Evolutionary conservation across 2,329 filamentous ascomycete species (phyloP).

Genomic region (Neonectria neomacrospora): DNA sequence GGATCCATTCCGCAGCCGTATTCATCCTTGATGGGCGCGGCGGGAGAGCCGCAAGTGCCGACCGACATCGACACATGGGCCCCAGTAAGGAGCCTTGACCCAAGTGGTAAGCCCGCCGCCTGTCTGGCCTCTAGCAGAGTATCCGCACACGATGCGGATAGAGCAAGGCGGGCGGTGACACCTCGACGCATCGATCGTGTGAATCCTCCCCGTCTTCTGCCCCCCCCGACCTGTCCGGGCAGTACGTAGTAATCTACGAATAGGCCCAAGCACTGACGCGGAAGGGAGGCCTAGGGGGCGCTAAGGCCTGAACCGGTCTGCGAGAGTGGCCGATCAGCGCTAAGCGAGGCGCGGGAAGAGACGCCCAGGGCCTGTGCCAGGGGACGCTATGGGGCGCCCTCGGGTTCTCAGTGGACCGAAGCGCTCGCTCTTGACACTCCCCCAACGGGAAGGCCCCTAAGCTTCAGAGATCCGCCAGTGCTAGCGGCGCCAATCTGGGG

Average conservation of each 20-base stretch:
- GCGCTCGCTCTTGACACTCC: neutral
- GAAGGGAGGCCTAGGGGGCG: constrained; percentile 32
- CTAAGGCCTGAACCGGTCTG: constrained; percentile 34
- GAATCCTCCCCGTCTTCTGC: neutral
- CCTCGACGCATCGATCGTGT: constrained; percentile 3
- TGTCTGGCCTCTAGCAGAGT: neutral
- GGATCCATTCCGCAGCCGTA: constrained; percentile 12
- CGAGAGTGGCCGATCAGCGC: constrained; percentile 44
- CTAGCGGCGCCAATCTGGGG: constrained; percentile 48
- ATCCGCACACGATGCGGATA: neutral
- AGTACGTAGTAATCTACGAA: no score
- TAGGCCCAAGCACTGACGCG: constrained; percentile 23
- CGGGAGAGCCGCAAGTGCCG: constrained; percentile 20
- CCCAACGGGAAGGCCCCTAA: constrained; percentile 42
- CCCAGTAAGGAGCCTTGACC: constrained; percentile 11
- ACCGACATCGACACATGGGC: constrained; percentile 10
- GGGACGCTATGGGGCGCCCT: neutral
- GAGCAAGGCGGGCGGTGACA: constrained; percentile 2
- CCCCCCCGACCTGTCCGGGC: neutral
- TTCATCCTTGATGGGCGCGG: constrained; percentile 8
- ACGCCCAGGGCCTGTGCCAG: constrained; percentile 24
- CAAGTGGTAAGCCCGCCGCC: neutral
- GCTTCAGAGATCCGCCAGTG: constrained; percentile 41
- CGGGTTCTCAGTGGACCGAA: constrained; percentile 8
- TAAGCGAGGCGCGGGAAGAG: constrained; percentile 42